Conservation (phyloP, 768 basidiomycete genomes). For the Albatrellus ellisii region DNA sequence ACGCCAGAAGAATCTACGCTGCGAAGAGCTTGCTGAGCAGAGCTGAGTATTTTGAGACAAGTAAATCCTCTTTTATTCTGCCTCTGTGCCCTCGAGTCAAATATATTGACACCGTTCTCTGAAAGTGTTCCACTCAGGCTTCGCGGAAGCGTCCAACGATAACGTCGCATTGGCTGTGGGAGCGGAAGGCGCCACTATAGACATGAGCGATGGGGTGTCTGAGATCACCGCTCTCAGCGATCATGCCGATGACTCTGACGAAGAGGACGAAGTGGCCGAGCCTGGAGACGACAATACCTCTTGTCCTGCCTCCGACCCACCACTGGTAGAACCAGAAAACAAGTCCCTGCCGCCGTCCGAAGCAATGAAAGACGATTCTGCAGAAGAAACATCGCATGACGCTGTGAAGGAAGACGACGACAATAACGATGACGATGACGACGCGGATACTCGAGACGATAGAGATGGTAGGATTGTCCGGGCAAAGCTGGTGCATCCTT, state of each 20-base stretch:
- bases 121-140: constrained; percentile 63
- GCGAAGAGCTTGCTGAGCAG: constrained; percentile 52
- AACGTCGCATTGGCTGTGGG: constrained; percentile 16
- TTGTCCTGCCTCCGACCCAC: constrained; percentile 6
- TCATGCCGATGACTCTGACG: constrained; percentile 38
- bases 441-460: constrained; percentile 3
- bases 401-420: constrained; percentile 24
- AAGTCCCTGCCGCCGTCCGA: too few relatives aligned
- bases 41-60: constrained; percentile 69
- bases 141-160: constrained; percentile 40
- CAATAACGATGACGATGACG: constrained; percentile 11
- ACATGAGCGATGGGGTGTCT: constrained; percentile 26
- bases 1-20: constrained; percentile 44
- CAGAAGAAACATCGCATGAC: constrained; percentile 16
- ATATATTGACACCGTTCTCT: background rate
- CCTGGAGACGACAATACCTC: constrained; percentile 9
- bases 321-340: too few relatives aligned
- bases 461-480: constrained; percentile 18
- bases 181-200: constrained; percentile 6
- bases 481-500: constrained; percentile 25
- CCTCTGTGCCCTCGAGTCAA: background rate
- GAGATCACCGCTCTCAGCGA: constrained; percentile 28
- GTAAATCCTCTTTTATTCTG: constrained; percentile 15
- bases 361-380: background rate
- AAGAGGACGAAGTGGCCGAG: constrained; percentile 27